Base-by-base conservation (phyloP, 768 basidiomycete species). In the Holtermannia corniformis region DNA sequence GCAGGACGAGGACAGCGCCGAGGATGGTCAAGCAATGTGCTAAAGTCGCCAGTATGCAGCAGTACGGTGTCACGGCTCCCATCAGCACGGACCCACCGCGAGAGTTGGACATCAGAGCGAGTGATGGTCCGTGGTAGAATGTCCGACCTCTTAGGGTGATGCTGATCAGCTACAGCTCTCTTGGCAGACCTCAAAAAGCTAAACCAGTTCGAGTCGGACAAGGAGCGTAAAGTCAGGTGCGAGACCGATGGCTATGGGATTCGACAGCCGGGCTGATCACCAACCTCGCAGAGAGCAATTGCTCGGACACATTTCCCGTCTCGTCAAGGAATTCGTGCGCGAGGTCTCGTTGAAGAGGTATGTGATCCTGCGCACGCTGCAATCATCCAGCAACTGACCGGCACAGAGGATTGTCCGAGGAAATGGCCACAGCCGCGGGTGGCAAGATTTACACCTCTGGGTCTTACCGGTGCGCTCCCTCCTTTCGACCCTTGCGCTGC, bases 371-470 rank as follows among this genome's bases (percentile, higher is more conserved):
- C n/a, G n/a, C n/a, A 5, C 13, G 22, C 11, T 10, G 12, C 32
- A 49, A 12, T 14, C 7, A 44, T 43, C 16, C 26, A 49, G 7
- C 2, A 14, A 26, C 14, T 50, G n/a, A n/a, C n/a, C n/a, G n/a
- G n/a, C n/a, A n/a, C n/a, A n/a, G 52, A 40, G 93, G 93, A 5
- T 76, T 93, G 44, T 92, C 91, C 25, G 91, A 96, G 58, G 74
- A 84, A 19, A 85, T 88, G 1, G 92, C 93, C 7, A 80, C 75
- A 48, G 83, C 87, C 45, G 89, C 95, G 7, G 95, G 95, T 48
- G 95, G 92, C 59, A 93, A 97, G 78, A 97, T 99, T 70, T 99
- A 90, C 73, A 97, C 95, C 5, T 99, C 93, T 72, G 95, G 95
- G 41, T 96, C 92, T 48, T 97, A 96, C 78, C 85, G 72, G 72